Evolutionary conservation across 2,329 filamentous ascomycete species (phyloP).

Genomic region (Talaromyces piceae): DNA sequence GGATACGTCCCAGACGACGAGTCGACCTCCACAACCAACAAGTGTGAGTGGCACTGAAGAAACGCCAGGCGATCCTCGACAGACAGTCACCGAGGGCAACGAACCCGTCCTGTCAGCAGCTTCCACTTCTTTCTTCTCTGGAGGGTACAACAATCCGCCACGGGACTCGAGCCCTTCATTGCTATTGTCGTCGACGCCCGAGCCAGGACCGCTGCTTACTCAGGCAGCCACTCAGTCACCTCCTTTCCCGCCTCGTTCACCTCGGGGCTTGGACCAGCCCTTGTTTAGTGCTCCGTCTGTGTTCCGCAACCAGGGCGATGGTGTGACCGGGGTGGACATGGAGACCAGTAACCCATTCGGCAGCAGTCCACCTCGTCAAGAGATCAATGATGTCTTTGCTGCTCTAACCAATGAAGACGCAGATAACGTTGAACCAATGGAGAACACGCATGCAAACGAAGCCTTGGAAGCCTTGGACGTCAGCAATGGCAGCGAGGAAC

Average conservation of each 20-base stretch:
- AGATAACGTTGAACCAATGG: slow-evolving; percentile 29
- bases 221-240: slow-evolving; percentile 29
- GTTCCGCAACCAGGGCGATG: slow-evolving; percentile 29
- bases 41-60: slow-evolving; percentile 13
- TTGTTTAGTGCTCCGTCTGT: slow-evolving; percentile 35
- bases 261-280: slow-evolving; percentile 30
- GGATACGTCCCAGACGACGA: slow-evolving; percentile 29
- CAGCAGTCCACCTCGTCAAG: slow-evolving; percentile 31
- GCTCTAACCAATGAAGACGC: slow-evolving; percentile 40
- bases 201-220: slow-evolving; percentile 32
- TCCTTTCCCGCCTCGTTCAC: slow-evolving; percentile 33
- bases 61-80: slow-evolving; percentile 6
- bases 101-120: slow-evolving; percentile 16
- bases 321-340: slow-evolving; percentile 24
- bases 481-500: slow-evolving; percentile 28
- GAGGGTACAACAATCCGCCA: slow-evolving; percentile 30
- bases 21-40: slow-evolving; percentile 21
- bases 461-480: slow-evolving; percentile 38
- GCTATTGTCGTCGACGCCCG: slow-evolving; percentile 17
- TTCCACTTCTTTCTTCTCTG: slow-evolving; percentile 28
- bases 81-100: slow-evolving; percentile 13
- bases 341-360: slow-evolving; percentile 26
- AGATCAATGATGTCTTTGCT: slow-evolving; percentile 40
- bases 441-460: slow-evolving; percentile 42
- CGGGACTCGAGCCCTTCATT: slow-evolving; percentile 32